These are phyloP conservation scores for Noccaea bulbosa DNA, from an alignment of 345 rosid species.

Conservation along the genomic window DNA sequence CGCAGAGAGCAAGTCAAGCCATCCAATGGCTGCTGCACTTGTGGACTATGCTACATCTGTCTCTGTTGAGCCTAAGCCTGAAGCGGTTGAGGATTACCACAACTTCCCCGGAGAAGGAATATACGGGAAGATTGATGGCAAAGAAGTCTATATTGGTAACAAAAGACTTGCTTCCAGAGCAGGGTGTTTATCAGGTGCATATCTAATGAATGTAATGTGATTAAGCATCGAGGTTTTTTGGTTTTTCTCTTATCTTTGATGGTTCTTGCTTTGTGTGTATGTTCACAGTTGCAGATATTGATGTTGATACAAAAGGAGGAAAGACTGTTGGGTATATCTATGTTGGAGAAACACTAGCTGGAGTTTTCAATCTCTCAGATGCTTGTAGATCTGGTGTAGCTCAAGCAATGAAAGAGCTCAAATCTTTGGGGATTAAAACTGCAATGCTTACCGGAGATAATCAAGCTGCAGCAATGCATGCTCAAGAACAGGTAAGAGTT, in stretches of 20 bases:
- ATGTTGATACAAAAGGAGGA: conserved; percentile 51
- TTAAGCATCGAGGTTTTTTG: neutral
- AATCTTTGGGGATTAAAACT: conserved; percentile 57
- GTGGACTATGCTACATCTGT: conserved; percentile 63
- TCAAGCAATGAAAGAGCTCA: conserved; percentile 66
- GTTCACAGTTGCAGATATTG: conserved; percentile 49
- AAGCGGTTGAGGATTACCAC: conserved; percentile 61
- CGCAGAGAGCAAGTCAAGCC: conserved; percentile 87
- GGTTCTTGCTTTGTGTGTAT: conserved; percentile 16
- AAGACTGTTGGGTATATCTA: conserved; percentile 68
- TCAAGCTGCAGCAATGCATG: conserved; percentile 65
- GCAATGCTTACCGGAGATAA: conserved; percentile 93
- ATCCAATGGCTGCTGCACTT: conserved; percentile 87
- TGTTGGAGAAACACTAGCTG: conserved; percentile 48
- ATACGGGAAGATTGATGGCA: conserved; percentile 72
- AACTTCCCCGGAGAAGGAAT: conserved; percentile 94
- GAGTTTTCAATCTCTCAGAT: conserved; percentile 77
- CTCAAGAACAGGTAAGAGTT: conserved; percentile 70
- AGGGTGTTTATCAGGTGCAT: conserved; percentile 60
- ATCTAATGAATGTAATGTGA: neutral
- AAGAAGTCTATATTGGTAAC: conserved; percentile 71
- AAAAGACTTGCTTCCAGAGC: conserved; percentile 68
- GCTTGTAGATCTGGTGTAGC: conserved; percentile 71
- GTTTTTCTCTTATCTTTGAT: neutral
- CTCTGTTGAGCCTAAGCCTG: conserved; percentile 76